Evolutionary conservation across 2,329 filamentous ascomycete genomes (phyloP), one percentile per base, ranked within the genome.

Genomic region (Neopestalotiopsis sp.): DNA sequence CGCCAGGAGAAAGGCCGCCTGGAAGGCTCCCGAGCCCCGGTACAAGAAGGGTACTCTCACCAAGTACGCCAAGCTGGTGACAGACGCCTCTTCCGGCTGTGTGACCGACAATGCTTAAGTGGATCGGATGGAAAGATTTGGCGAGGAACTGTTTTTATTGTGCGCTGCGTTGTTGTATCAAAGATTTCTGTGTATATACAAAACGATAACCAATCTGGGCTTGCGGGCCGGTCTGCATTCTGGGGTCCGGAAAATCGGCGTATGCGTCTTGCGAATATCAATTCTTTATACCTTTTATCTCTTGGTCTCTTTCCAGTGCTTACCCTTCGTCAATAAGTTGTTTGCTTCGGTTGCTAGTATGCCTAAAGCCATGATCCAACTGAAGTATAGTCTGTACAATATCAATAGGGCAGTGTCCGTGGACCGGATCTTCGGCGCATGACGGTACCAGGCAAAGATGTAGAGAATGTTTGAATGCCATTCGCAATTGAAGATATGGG

Each of bases 21-120:
- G 91, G 91, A 87, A 86, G 76, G 84, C 86, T 34, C 92, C 91
- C 2, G 79, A 86, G 70, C 81, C 87, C 68, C 87, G 85, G 71
- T 89, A 88, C 68, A 83, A 83, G 74, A 86, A 88, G 74, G 91
- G 91, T 63, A 93, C 91, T 5, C 81, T 94, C 73, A 89, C 87
- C 72, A 94, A 94, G 81, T 94, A 94, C 75, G 90, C 91, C 5
- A 71, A 78, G 45, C 79, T 90, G 66, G 88, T 90, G 62, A 89
- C 83, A 74, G 82, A 90, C 71, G 88, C 88, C 7, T 89, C 87
- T 77, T 80, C 82, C n/a, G 88, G 88, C 13, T 90, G 88, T 73
- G 84, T 90, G 42, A 90, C 88, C 17, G 24, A 79, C 75, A 6
- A 42, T 38, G 24, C 34, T 6, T 45, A n/a, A 42, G 32, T 20